Evolutionary conservation across 768 basidiomycete genomes (phyloP).

Genomic region (Mrakia frigida): DNA sequence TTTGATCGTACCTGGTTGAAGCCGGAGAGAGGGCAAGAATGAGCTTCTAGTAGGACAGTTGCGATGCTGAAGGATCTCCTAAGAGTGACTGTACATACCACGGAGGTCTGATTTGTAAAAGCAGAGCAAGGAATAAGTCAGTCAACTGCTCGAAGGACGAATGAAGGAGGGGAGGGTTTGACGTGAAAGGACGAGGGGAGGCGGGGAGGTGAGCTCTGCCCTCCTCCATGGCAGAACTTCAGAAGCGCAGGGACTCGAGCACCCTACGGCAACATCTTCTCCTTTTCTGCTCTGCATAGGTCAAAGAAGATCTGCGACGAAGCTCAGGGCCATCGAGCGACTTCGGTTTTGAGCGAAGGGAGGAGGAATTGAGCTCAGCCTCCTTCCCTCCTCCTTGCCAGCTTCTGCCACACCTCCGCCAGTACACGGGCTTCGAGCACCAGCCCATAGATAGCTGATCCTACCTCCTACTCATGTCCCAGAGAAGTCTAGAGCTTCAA

Average conservation of each 20-base stretch:
- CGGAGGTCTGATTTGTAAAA: background rate
- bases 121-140: background rate
- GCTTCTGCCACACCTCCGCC: background rate
- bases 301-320: background rate
- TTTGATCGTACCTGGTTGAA: constrained; percentile 41
- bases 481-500: background rate
- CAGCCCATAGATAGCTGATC: background rate
- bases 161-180: background rate
- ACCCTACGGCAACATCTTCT: too few species aligned
- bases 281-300: background rate
- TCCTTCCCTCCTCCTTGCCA: background rate
- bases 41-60: too few species aligned
- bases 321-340: background rate
- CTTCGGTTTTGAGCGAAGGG: background rate
- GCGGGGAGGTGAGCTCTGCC: too few species aligned
- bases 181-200: background rate
- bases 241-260: too few species aligned
- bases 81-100: too few species aligned
- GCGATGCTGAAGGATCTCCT: too few species aligned
- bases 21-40: background rate
- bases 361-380: background rate
- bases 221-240: too few species aligned
- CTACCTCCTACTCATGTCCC: background rate
- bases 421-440: background rate
- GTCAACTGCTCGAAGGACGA: background rate